Evolutionary conservation across 768 basidiomycete genomes (phyloP).

Genomic region (Strobilomyces echinocephalus): DNA sequence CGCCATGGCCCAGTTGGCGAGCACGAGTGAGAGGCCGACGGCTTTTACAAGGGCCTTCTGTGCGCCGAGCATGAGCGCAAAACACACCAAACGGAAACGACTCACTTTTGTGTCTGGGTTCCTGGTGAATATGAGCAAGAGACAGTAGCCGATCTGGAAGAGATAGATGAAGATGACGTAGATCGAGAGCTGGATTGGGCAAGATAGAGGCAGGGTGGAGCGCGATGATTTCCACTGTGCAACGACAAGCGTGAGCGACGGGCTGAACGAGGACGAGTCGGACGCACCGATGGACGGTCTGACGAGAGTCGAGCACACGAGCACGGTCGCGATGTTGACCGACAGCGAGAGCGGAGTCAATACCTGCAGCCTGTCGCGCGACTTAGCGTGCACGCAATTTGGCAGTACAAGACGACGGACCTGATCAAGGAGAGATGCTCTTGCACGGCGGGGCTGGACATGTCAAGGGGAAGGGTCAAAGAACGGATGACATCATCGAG

Average conservation of each 20-base stretch:
- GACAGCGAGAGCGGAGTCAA: constrained; percentile 81
- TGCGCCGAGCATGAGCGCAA: background rate
- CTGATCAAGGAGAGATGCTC: constrained; percentile 66
- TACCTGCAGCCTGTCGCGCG: constrained; percentile 61
- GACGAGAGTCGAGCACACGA: constrained; percentile 65
- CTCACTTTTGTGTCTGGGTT: constrained; percentile 77
- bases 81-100: background rate
- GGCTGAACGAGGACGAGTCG: background rate
- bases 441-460: constrained; percentile 53
- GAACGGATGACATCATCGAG: constrained; percentile 14
- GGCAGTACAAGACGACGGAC: constrained; percentile 21
- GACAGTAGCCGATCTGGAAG: constrained; percentile 76
- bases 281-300: constrained; percentile 56
- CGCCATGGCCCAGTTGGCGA: constrained; percentile 78
- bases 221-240: constrained; percentile 44
- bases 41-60: constrained; percentile 69
- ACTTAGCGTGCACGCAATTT: background rate
- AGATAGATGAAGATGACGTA: constrained; percentile 61
- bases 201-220: constrained; percentile 67
- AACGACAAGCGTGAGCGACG: background rate
- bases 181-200: constrained; percentile 54
- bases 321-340: constrained; percentile 67
- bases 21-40: constrained; percentile 72
- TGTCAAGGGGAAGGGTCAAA: constrained; percentile 47
- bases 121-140: constrained; percentile 64